Percentiles rank a stretch among this genome's conserved stretches.
Conservation (phyloP, 352 stramenopile genomes). For the Phytopythium ostracodes region DNA sequence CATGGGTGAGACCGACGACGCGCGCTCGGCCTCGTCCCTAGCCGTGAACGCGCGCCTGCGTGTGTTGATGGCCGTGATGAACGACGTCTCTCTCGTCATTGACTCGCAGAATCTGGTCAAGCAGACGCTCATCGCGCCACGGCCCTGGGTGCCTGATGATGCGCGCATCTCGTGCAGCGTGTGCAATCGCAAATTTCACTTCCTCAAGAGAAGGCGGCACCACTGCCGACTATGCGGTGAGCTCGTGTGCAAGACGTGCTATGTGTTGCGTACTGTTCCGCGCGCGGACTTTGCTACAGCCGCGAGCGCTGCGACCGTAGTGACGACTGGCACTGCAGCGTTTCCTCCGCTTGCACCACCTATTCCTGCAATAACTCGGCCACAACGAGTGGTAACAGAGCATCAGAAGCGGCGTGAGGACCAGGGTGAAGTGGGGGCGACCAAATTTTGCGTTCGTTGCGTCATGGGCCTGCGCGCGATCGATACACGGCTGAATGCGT, state of each 20-base stretch:
- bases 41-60: slow-evolving; percentile 35
- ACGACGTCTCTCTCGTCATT: slow-evolving; percentile 52
- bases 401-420: not conserved
- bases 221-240: slow-evolving; percentile 53
- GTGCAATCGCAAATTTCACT: slow-evolving; percentile 19
- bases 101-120: slow-evolving; percentile 48
- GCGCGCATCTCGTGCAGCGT: slow-evolving; percentile 17
- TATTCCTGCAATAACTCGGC: not conserved
- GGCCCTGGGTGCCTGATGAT: slow-evolving; percentile 36
- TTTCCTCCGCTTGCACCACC: not conserved
- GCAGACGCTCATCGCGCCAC: slow-evolving; percentile 20
- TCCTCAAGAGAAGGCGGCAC: slow-evolving; percentile 29
- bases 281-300: slow-evolving; percentile 10
- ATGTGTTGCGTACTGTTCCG: slow-evolving; percentile 33
- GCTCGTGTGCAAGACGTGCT: slow-evolving; percentile 46
- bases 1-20: slow-evolving; percentile 30
- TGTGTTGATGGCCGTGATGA: slow-evolving; percentile 41
- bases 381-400: not conserved
- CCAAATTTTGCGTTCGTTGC: slow-evolving; percentile 57
- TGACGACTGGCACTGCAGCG: slow-evolving; percentile 4
- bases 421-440: slow-evolving; percentile 20
- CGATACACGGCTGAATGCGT: slow-evolving; percentile 28
- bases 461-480: slow-evolving; percentile 39
- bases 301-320: not conserved
- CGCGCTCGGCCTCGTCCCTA: slow-evolving; percentile 20